Base-by-base conservation (phyloP, 352 stramenopile genomes). In the Pythium apleroticum region DNA sequence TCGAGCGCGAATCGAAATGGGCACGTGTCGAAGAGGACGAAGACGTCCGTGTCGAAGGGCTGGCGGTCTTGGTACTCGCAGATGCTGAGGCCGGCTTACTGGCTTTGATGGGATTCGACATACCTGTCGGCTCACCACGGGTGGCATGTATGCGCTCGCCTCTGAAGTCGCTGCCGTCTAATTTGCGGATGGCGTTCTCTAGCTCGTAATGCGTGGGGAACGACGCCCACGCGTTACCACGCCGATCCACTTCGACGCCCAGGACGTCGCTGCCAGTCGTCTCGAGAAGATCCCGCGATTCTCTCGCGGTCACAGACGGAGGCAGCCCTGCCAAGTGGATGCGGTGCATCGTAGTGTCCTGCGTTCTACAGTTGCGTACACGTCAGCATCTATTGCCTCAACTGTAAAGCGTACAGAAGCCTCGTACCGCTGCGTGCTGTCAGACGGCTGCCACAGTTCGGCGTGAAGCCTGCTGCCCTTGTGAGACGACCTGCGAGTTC, bases 191-290 rank as follows among this genome's bases (percentile, higher is more conserved):
- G 3, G 78, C 81, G 19, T 73, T 75, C 28, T 75, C 55, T 70
- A 92, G 78, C 50, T 92, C 80, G 17, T 88, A 71, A 1, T 63
- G 66, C 0, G 81, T 86, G n/a, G 74, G 72, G 52, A 94, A 94
- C 4, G 78, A 90, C 1, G 82, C 85, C 15, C 72, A 74, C 6
- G 81, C 85, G 61, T 76, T 81, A 7, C 85, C 85, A 43, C 79
- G 76, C 1, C 77, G 72, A 68, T 94, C 82, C 41, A 92, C 83
- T 52, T 92, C 77, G 8, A 73, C 75, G 58, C 88, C 75, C 20
- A 87, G 72, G 20, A 92, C 83, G 55, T 92, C 85, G 27, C 76
- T 81, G 0, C 73, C 78, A 19, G 35, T 41, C 39, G 75, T 68
- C 2, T 73, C 74, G 3, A 92, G 64, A 56, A 89, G 86, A 60